Base-by-base conservation (phyloP, 768 basidiomycete species). In the Suillus tomentosus region DNA sequence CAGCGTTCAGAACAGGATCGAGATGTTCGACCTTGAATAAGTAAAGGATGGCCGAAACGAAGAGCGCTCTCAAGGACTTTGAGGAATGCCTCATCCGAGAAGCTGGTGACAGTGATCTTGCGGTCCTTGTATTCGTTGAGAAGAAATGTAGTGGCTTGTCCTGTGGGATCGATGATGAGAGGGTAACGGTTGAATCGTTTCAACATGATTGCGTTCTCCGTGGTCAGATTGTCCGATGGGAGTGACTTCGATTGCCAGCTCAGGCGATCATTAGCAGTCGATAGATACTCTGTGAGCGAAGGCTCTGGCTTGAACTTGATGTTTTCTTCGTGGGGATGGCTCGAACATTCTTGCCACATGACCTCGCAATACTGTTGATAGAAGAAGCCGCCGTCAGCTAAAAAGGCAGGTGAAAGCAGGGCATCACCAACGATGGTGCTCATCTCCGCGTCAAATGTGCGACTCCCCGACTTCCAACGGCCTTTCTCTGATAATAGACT, bases 161-260 rank as follows among this genome's bases (percentile, higher is more conserved):
- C 96, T 5, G 96, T 97, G 5, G 97, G 97, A 74, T 99, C 97
- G 70, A 99, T 94, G 63, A 99, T 93, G 58, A 99, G 86, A 9
- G 97, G 97, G 76, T 99, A 99, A 22, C 97, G 92, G 71, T 94
- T 94, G 85, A 95, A 98, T 57, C 95, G 89, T 73, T 96, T 95
- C 73, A 99, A 87, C 95, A 99, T 99, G 77, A 99, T 95, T n/a
- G 97, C 97, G 73, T 99, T 99, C 79, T 99, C 97, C 1, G 93
- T 94, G 68, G 95, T 98, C 51, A 99, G 81, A 66, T 92, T 95
- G 77, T 99, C 96, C 7, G 94, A 89, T 1, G 97, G 97, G n/a
- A 99, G 82, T 1, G 94, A 90, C 72, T 95, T 95, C 37, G 94
- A 91, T 77, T 96, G 95, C 97, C 96, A 99, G 70, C 84, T 88